These are phyloP conservation scores for Thamnidium elegans DNA, from an alignment of 192 early-diverging fungal genomes.

Conservation along the genomic window DNA sequence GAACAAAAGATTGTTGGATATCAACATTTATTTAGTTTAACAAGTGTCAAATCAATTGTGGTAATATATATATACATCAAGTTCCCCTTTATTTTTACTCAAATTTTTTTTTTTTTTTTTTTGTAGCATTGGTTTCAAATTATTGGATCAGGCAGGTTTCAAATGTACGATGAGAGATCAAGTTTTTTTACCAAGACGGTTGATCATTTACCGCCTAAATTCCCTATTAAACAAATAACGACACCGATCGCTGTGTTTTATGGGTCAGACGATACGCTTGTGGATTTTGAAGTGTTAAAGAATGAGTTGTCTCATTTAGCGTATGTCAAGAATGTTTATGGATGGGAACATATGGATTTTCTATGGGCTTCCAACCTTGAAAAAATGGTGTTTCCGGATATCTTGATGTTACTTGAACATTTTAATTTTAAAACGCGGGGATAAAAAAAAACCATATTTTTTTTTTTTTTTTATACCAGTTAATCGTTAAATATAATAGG, in stretches of 20 bases:
- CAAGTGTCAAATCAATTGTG: slow-evolving; percentile 88
- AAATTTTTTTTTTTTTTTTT: not conserved
- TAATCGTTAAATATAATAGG: too few species aligned
- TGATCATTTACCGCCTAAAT: slow-evolving; percentile 64
- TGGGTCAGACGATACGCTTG: slow-evolving; percentile 82
- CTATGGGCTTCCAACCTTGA: slow-evolving; percentile 48
- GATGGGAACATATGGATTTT: slow-evolving; percentile 78
- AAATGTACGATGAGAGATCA: slow-evolving; percentile 91
- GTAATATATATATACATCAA: slow-evolving; percentile 32
- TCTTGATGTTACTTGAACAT: slow-evolving; percentile 33
- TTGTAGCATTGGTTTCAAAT: slow-evolving; percentile 93
- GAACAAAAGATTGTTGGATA: slow-evolving; percentile 78
- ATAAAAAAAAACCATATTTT: not conserved
- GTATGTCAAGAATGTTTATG: slow-evolving; percentile 54
- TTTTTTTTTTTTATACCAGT: too few species aligned
- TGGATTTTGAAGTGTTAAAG: slow-evolving; percentile 60
- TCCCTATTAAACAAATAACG: slow-evolving; percentile 74
- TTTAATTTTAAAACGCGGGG: slow-evolving; percentile 20
- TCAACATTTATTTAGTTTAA: slow-evolving; percentile 83
- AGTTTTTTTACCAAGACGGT: slow-evolving; percentile 46
- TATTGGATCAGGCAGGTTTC: slow-evolving; percentile 79
- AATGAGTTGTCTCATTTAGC: slow-evolving; percentile 50
- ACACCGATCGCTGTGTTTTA: slow-evolving; percentile 90
- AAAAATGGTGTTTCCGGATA: slow-evolving; percentile 42
- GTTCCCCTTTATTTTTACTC: not conserved